These are phyloP conservation scores for Phialophora expanda DNA, from an alignment of 2,329 filamentous ascomycete genomes.

Conservation along the genomic window DNA sequence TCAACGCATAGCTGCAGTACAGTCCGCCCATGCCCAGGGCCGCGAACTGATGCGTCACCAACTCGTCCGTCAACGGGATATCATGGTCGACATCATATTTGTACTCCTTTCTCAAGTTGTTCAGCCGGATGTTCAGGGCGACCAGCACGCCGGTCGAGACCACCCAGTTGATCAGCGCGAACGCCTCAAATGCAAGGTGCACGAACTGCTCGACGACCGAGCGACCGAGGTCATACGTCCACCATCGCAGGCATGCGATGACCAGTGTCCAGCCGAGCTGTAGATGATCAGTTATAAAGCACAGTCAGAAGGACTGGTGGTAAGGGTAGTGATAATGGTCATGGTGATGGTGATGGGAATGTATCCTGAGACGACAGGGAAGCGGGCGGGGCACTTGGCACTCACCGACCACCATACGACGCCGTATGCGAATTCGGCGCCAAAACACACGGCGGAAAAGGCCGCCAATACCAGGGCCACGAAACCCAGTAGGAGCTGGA, in stretches of 20 bases:
- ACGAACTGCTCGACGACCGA: conserved; percentile 11
- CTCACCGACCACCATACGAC: conserved; percentile 25
- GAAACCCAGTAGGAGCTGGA: conserved; percentile 15
- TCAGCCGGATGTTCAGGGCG: conserved; percentile 11
- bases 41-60: conserved; percentile 12
- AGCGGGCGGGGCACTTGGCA: neutral
- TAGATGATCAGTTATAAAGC: neutral
- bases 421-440: conserved; percentile 10
- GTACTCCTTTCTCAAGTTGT: conserved; percentile 9
- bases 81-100: conserved; percentile 3
- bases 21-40: conserved; percentile 12
- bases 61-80: conserved; percentile 13
- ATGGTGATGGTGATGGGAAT: neutral
- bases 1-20: conserved; percentile 18
- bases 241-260: conserved; percentile 11
- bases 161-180: conserved; percentile 13
- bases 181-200: conserved; percentile 10
- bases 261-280: conserved; percentile 16
- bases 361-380: neutral
- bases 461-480: conserved; percentile 14
- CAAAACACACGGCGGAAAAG: conserved; percentile 19
- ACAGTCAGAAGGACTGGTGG: neutral
- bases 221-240: conserved; percentile 3
- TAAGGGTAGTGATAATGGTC: neutral
- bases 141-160: conserved; percentile 11